Evolutionary conservation across 805 yeast species (phyloP).

Genomic region (Candida awuae): DNA sequence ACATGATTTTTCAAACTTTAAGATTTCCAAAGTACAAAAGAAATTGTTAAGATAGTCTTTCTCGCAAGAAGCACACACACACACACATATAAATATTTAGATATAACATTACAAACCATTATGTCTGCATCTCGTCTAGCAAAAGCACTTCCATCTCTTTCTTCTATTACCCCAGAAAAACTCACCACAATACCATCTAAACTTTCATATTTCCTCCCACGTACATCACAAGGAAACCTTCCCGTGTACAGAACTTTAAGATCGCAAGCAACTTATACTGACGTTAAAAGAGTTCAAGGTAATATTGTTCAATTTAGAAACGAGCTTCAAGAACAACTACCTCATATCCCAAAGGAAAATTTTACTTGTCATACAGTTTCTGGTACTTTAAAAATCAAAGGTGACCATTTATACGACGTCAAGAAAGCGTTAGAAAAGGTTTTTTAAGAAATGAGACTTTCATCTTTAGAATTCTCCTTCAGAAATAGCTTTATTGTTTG

Average conservation of each 20-base stretch:
- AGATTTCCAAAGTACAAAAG: too few species aligned
- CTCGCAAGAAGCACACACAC: too few species aligned
- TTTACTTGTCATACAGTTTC: constrained; percentile 45
- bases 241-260: constrained; percentile 75
- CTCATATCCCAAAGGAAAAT: constrained; percentile 35
- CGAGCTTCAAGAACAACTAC: constrained; percentile 50
- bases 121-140: constrained; percentile 10
- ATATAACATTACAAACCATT: neutral
- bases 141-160: constrained; percentile 22
- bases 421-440: constrained; percentile 27
- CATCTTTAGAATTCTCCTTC: too few species aligned
- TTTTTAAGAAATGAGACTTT: too few species aligned
- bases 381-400: constrained; percentile 45
- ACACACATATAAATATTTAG: too few species aligned
- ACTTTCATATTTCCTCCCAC: constrained; percentile 35
- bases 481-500: too few species aligned
- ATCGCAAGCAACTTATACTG: constrained; percentile 58
- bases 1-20: too few species aligned
- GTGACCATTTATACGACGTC: constrained; percentile 34
- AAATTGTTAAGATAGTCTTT: too few species aligned
- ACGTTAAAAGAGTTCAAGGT: constrained; percentile 65
- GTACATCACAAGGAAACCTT: constrained; percentile 57
- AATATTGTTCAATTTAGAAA: constrained; percentile 55
- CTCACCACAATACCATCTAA: constrained; percentile 29
- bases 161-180: constrained; percentile 19